Base-by-base conservation (phyloP, 257 asterid genomes). In the Jasminum sambac region DNA sequence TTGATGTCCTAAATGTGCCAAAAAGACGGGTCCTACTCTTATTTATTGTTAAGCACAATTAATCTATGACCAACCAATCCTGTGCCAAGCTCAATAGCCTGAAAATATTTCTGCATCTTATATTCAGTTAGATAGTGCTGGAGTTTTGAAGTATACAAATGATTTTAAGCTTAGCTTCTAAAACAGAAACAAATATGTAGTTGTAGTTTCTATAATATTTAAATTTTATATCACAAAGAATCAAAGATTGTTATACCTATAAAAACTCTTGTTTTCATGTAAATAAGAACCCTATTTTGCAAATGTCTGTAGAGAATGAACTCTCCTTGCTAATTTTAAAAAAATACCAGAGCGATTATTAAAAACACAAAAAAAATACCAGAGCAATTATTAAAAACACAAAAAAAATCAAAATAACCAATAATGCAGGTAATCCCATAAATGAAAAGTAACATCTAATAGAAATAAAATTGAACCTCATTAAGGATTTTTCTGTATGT, bases 401-500 rank as follows among this genome's bases (percentile, higher is more conserved):
- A 39, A 39, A 39, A 39, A n/a, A n/a, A n/a, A 39, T 39, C 4
- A 39, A 4, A 39, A 39, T n/a, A n/a, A n/a, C n/a, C 42, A 39
- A 39, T 39, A 41, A 11, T 5, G 8, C 57, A n/a, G 10, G n/a
- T 21, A 16, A 16, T 46, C 16, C 57, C 6, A 9, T n/a, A 21
- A 19, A 46, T 19, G n/a, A 46, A 46, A 46, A 16, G 1, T 16
- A 4, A 52, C 4, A 8, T 17, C 7, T 17, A 52, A n/a, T n/a
- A 19, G 1, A 48, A 13, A 52, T 48, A 17, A 26, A 75, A 24
- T 23, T 64, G 6, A 17, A 94, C 99, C 99, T 94, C 99, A 12
- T n/a, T 94, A 94, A 1, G 88, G 44, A 76, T 89, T 91, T 57
- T 96, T 91, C 0, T 88, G 84, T 52, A 94, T 68, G 16, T 89